Conservation (phyloP, 306 rosid genomes). For the Gastrolobium bilobum region DNA sequence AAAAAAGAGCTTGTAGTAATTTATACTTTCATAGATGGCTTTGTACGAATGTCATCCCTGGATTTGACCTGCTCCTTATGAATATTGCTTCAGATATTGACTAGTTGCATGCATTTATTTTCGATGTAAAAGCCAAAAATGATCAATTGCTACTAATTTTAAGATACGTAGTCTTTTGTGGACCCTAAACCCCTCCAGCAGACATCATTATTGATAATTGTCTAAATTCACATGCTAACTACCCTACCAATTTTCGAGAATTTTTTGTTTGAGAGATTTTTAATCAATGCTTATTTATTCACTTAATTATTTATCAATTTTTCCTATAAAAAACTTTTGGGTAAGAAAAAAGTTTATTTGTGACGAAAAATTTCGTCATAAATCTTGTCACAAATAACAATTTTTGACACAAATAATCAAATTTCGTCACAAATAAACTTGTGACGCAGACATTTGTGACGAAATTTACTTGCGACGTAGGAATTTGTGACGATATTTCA, state of each 20-base stretch:
- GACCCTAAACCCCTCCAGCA: neutral
- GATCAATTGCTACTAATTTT: neutral
- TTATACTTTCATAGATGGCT: neutral
- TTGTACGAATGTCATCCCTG: neutral
- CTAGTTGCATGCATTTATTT: slow-evolving; percentile 4
- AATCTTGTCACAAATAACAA: no score
- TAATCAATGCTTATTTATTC: neutral
- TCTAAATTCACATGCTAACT: slow-evolving; percentile 41
- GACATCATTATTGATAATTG: slow-evolving; percentile 1
- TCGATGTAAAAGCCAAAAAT: neutral
- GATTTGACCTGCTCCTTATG: slow-evolving; percentile 7
- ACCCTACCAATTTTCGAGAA: slow-evolving; percentile 29
- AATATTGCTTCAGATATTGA: neutral
- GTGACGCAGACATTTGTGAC: no score
- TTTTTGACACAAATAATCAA: no score
- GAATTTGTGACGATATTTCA: no score
- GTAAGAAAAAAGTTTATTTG: no score
- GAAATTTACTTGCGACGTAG: no score
- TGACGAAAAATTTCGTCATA: no score
- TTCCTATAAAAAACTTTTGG: no score
- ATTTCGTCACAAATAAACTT: no score
- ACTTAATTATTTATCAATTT: no score
- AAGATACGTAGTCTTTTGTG: slow-evolving; percentile 5
- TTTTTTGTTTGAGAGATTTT: neutral
- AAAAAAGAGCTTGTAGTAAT: no score